Conservation (phyloP, 768 basidiomycete genomes). For the Amyloporia xantha region DNA sequence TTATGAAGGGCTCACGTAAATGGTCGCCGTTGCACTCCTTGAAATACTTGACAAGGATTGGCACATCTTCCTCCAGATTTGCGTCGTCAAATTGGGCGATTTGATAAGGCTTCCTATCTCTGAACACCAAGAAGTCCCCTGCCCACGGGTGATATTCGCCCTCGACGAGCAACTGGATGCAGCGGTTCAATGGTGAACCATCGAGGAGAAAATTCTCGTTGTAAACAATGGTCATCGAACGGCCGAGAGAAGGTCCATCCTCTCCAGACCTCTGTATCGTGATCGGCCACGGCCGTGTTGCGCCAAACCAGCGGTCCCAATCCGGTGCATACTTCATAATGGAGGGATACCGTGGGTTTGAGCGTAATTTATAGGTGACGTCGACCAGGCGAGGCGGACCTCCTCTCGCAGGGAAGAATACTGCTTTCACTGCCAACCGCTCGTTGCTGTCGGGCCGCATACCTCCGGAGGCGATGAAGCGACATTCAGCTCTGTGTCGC, state of each 20-base stretch:
- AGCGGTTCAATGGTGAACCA: not conserved
- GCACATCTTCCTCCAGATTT: slow-evolving; percentile 1
- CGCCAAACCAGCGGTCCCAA: not conserved
- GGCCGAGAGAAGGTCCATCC: not conserved
- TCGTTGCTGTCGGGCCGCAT: not conserved
- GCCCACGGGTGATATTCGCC: not conserved
- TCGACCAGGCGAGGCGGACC: slow-evolving; percentile 5
- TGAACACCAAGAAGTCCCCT: not conserved
- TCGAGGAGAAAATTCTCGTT: not conserved
- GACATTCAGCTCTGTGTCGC: not conserved
- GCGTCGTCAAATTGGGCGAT: not conserved
- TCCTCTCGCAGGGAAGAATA: slow-evolving; percentile 3
- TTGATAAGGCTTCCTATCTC: not conserved
- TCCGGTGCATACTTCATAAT: not conserved
- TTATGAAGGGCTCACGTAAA: not conserved
- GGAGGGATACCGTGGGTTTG: not conserved
- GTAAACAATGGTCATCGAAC: slow-evolving; percentile 1
- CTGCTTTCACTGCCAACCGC: not conserved
- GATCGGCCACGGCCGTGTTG: not conserved
- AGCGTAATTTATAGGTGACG: not conserved
- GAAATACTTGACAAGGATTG: not conserved
- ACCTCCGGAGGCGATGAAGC: not conserved
- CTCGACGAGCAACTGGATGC: not conserved
- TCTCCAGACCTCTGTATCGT: slow-evolving; percentile 1
- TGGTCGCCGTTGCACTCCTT: not conserved